Base-by-base conservation (phyloP, 2,329 filamentous ascomycete species). In the Penicillium hordei region DNA sequence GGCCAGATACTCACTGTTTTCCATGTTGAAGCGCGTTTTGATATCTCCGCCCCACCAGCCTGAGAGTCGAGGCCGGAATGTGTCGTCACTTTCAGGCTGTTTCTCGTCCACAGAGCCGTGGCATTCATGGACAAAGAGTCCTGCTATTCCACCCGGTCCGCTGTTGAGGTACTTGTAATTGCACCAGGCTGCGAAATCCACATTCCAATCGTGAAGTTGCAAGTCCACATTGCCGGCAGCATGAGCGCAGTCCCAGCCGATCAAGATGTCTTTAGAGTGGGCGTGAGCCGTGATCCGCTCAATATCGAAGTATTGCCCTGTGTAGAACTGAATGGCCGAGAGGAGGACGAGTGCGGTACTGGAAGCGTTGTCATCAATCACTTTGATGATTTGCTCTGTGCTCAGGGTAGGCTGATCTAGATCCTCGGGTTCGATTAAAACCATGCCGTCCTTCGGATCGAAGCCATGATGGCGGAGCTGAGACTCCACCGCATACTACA, bases 141-240 rank as follows among this genome's bases (percentile, higher is more conserved):
- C 91, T 1, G 85, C 91, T 62, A 95, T 95, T 17, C 87, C 83
- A 4, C 92, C 92, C 0, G 92, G 91, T 0, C 92, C 92, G 27
- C 87, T 86, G 71, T 96, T 96, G 72, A 96, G 83, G 77, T 96
- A 96, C 78, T 96, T 96, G 82, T 96, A 96, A 19, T 88, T 93
- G 75, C 92, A 96, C 92, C 92, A 96, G 53, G 85, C 90, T 17
- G 93, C 92, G 68, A 96, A 96, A 73, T 96, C 92, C 34, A 95
- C 91, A 64, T 89, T 83, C 92, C 92, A 96, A 66, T 93, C 90
- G 74, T 96, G 91, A 21, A 96, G 81, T 57, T 81, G 76, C 19
- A 96, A 76, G 40, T 89, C 86, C 2, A 95, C 89, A 69, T 96
- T 96, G 33, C 92, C 92, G 23, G 85, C 89, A 0, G 91, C 90